Conservation (phyloP, 2,329 filamentous ascomycete genomes). For the Exophiala sp. region DNA sequence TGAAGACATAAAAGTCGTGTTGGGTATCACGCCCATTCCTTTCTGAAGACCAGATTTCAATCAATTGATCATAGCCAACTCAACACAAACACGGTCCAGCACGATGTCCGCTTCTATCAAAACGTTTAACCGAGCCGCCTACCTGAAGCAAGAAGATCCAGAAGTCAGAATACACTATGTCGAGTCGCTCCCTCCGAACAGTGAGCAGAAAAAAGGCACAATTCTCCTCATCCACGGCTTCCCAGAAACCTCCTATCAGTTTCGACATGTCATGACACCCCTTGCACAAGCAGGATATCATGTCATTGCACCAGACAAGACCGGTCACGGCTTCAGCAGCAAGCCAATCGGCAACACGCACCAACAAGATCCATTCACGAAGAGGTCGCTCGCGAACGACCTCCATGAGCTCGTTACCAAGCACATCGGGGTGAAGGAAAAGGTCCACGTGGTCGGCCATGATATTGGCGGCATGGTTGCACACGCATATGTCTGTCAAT, state of each 20-base stretch:
- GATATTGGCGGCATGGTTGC: conserved; percentile 50
- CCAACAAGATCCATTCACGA: conserved; percentile 37
- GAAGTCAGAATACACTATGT: conserved; percentile 11
- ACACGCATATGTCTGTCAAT: conserved; percentile 39
- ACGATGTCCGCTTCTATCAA: background rate
- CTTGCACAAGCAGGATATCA: conserved; percentile 33
- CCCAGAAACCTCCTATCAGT: conserved; percentile 47
- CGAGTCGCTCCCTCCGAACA: conserved; percentile 1
- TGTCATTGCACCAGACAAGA: conserved; percentile 34
- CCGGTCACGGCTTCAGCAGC: conserved; percentile 23
- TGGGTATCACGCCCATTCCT: too few species aligned
- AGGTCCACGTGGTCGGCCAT: conserved; percentile 45
- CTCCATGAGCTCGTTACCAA: conserved; percentile 33
- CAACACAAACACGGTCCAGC: too few species aligned
- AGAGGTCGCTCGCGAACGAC: conserved; percentile 41
- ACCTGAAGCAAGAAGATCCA: background rate
- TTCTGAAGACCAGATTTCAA: too few species aligned
- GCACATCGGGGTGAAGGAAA: conserved; percentile 35
- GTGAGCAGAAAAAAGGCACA: conserved; percentile 30
- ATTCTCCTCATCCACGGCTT: conserved; percentile 50
- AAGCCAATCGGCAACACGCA: conserved; percentile 14
- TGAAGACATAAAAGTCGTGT: too few species aligned
- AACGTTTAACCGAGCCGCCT: background rate
- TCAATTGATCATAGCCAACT: too few species aligned
- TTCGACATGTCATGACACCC: conserved; percentile 38